These are phyloP conservation scores for Kingdonia uniflora DNA, from an alignment of 164 flowering plant species.

Conservation along the genomic window DNA sequence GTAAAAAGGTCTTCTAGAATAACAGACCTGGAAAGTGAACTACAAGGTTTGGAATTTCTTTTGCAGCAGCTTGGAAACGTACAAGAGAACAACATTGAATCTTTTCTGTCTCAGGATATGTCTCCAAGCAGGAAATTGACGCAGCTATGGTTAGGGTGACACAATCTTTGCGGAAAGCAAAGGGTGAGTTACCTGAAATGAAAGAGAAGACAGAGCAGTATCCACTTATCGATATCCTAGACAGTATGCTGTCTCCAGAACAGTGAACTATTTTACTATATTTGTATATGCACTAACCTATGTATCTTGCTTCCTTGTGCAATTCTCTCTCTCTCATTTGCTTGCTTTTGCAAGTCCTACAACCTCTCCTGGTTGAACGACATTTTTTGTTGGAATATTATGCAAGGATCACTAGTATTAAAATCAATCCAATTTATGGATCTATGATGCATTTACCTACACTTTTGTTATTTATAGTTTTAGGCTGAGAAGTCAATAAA, in stretches of 20 bases:
- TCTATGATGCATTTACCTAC: no score
- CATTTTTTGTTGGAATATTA: no score
- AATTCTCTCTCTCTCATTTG: no score
- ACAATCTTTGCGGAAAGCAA: conserved; percentile 69
- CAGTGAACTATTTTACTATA: no score
- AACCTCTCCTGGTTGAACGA: no score
- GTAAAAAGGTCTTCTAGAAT: conserved; percentile 78
- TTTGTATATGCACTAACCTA: no score
- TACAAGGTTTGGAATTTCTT: conserved; percentile 71
- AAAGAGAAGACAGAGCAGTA: conserved; percentile 71
- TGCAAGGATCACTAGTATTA: no score
- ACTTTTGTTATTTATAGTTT: no score
- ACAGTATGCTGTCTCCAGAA: conserved; percentile 70
- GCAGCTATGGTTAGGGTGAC: conserved; percentile 41
- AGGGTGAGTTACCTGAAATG: conserved; percentile 46
- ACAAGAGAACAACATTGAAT: conserved; percentile 41
- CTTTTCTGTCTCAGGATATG: conserved; percentile 64
- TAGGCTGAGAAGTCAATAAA: no score
- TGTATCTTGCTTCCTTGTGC: no score
- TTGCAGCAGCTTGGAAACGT: conserved; percentile 59
- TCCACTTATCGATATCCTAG: conserved; percentile 64
- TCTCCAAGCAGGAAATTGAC: conserved; percentile 76
- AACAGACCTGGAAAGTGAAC: conserved; percentile 74
- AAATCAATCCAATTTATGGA: no score
- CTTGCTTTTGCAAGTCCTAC: no score